Evolutionary conservation across 257 asterid species (phyloP).

Genomic region (Euphrasia confusa): DNA sequence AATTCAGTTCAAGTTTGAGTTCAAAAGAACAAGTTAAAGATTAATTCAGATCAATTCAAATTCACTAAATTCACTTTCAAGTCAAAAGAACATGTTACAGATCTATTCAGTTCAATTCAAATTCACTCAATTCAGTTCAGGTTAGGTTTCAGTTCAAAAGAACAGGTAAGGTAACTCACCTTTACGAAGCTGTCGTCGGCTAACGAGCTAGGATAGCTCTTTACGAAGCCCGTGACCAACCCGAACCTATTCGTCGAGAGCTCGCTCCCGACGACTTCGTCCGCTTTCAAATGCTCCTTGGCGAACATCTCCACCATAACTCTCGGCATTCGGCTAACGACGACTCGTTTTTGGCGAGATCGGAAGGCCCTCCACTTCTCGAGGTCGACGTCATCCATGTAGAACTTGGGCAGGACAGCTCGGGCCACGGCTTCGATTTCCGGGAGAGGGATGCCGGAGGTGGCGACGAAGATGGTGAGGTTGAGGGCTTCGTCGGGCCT

Average conservation of each 20-base stretch:
- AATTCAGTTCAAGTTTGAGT: too few relatives aligned
- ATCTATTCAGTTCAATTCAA: too few relatives aligned
- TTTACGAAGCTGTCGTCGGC: too few relatives aligned
- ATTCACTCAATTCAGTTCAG: too few relatives aligned
- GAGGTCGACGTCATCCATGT: constrained; percentile 55
- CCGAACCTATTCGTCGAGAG: constrained; percentile 56
- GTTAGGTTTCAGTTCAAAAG: too few relatives aligned
- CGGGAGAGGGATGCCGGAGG: constrained; percentile 36
- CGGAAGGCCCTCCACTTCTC: constrained; percentile 63
- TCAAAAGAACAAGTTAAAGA: too few relatives aligned
- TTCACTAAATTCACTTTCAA: too few relatives aligned
- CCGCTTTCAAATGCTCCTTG: constrained; percentile 66
- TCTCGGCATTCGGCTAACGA: constrained; percentile 67
- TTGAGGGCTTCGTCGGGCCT: constrained; percentile 46
- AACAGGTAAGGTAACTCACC: too few relatives aligned
- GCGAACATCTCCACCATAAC: constrained; percentile 79
- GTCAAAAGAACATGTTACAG: too few relatives aligned
- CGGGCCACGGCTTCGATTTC: constrained; percentile 73
- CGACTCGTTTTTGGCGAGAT: constrained; percentile 38
- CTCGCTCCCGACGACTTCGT: constrained; percentile 58
- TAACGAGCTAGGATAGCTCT: too few relatives aligned
- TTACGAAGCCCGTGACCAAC: constrained; percentile 56
- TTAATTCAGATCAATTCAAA: too few relatives aligned
- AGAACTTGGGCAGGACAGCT: constrained; percentile 80
- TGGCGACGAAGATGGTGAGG: constrained; percentile 59